These are phyloP conservation scores for Achlya hypogyna DNA, from an alignment of 352 stramenopile genomes.

Conservation along the genomic window DNA sequence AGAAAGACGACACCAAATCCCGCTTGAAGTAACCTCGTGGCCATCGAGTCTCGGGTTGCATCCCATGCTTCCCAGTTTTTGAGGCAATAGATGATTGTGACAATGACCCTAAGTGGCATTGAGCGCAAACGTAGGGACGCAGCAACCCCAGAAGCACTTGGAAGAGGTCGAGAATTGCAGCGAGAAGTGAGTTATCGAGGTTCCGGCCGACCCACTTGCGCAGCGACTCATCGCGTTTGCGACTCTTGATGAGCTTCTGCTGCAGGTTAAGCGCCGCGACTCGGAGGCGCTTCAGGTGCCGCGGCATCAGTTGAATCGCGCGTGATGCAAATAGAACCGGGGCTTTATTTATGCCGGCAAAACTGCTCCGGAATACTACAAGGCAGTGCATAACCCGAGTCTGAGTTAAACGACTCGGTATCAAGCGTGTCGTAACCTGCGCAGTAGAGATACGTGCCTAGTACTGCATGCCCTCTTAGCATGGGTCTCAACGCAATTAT, in stretches of 20 bases:
- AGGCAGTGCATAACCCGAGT: too few species aligned
- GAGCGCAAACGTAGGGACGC: not conserved
- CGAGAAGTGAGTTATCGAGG: slow-evolving; percentile 11
- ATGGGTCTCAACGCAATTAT: too few species aligned
- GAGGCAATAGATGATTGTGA: slow-evolving; percentile 4
- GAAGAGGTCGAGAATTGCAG: slow-evolving; percentile 5
- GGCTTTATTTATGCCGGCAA: too few species aligned
- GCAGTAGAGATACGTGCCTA: too few species aligned
- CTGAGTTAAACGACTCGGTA: too few species aligned
- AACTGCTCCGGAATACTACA: too few species aligned
- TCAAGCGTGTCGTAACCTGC: too few species aligned
- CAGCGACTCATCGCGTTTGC: slow-evolving; percentile 2
- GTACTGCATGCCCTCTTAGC: too few species aligned
- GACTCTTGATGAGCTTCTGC: not conserved
- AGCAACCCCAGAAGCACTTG: slow-evolving; percentile 13
- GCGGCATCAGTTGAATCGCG: not conserved
- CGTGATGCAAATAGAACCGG: too few species aligned
- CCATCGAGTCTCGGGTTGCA: not conserved
- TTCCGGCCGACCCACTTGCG: slow-evolving; percentile 15
- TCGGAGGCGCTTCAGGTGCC: not conserved
- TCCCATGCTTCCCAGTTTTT: slow-evolving; percentile 1
- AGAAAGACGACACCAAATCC: not conserved
- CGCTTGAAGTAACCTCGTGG: not conserved
- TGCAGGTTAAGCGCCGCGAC: not conserved
- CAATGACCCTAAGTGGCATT: not conserved